These are phyloP conservation scores for Thalassiosira pacifica DNA, from an alignment of 352 stramenopile species.

Conservation along the genomic window DNA sequence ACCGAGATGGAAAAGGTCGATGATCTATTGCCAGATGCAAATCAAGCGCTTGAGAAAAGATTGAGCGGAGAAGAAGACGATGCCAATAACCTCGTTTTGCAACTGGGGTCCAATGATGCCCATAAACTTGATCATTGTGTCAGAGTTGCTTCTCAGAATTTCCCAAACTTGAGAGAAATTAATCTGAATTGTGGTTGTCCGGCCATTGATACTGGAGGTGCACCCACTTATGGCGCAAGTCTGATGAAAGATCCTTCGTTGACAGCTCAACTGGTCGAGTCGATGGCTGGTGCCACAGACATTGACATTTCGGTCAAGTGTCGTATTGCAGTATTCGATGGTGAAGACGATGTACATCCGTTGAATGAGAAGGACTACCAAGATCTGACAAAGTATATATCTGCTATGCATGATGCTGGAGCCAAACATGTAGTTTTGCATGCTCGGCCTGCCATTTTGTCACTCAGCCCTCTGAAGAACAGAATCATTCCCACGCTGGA, in stretches of 20 bases:
- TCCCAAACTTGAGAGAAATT: conserved; percentile 58
- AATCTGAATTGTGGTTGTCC: conserved; percentile 77
- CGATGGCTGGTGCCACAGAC: conserved; percentile 32
- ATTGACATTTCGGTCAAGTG: conserved; percentile 62
- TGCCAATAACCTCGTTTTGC: conserved; percentile 50
- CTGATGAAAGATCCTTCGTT: conserved; percentile 64
- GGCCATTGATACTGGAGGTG: conserved; percentile 63
- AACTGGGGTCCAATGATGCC: conserved; percentile 62
- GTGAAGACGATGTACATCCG: conserved; percentile 45
- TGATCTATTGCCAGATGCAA: conserved; percentile 51
- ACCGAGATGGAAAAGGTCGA: conserved; percentile 76
- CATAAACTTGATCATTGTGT: conserved; percentile 50
- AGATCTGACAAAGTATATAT: conserved; percentile 57
- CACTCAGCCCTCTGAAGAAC: conserved; percentile 67
- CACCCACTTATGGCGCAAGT: conserved; percentile 62
- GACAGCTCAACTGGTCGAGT: conserved; percentile 49
- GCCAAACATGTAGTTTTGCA: conserved; percentile 65
- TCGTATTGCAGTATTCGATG: conserved; percentile 63
- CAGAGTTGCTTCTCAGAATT: conserved; percentile 15
- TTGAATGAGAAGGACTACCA: conserved; percentile 52
- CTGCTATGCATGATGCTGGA: conserved; percentile 42
- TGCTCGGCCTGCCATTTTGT: conserved; percentile 63
- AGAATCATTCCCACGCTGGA: conserved; percentile 64
- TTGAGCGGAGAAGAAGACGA: conserved; percentile 37
- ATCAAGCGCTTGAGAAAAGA: conserved; percentile 35